A percentile compares a stretch with the other conserved stretches of the same genome.
Evolutionary conservation across 1,284 basidiomycete species (phyloP).

Genomic region (Ustilago bromivora): DNA sequence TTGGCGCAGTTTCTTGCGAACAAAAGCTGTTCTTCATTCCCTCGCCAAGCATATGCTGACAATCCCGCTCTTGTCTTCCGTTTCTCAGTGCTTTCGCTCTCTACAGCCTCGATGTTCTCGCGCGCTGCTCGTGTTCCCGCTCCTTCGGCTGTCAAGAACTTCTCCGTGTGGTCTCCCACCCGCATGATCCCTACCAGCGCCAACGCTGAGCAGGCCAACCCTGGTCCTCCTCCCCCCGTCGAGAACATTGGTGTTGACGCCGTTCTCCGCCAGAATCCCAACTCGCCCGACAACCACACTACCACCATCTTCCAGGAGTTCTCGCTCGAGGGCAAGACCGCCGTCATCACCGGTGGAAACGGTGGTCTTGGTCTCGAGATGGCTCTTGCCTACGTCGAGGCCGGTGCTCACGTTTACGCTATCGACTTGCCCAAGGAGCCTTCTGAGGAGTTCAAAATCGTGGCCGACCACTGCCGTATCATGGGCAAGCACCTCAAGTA

Average conservation of each 20-base stretch:
- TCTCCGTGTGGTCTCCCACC: slow-evolving; percentile 47
- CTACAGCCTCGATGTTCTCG: slow-evolving; percentile 45
- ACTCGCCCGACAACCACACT: slow-evolving; percentile 61
- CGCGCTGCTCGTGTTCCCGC: slow-evolving; percentile 40
- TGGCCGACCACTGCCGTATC: slow-evolving; percentile 70
- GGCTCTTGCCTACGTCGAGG: slow-evolving; percentile 81
- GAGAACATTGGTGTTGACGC: slow-evolving; percentile 68
- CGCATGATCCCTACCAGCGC: slow-evolving; percentile 41
- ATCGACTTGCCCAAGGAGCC: slow-evolving; percentile 79
- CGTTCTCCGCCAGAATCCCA: slow-evolving; percentile 61
- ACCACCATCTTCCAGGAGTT: slow-evolving; percentile 78
- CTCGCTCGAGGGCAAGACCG: slow-evolving; percentile 79
- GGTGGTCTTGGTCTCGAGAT: slow-evolving; percentile 85
- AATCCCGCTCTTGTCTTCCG: neutral
- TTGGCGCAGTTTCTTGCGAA: neutral
- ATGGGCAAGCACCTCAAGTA: slow-evolving; percentile 76
- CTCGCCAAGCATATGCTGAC: neutral
- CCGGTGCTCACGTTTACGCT: slow-evolving; percentile 82
- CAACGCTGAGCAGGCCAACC: slow-evolving; percentile 60
- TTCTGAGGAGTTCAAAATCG: slow-evolving; percentile 76
- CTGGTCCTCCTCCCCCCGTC: slow-evolving; percentile 62
- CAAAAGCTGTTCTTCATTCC: too few species aligned
- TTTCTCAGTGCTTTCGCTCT: neutral
- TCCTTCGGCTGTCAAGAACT: slow-evolving; percentile 36
- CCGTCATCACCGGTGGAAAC: slow-evolving; percentile 75